Evolutionary conservation across 2,329 filamentous ascomycete genomes (phyloP).

Genomic region (Camillea tinctor): DNA sequence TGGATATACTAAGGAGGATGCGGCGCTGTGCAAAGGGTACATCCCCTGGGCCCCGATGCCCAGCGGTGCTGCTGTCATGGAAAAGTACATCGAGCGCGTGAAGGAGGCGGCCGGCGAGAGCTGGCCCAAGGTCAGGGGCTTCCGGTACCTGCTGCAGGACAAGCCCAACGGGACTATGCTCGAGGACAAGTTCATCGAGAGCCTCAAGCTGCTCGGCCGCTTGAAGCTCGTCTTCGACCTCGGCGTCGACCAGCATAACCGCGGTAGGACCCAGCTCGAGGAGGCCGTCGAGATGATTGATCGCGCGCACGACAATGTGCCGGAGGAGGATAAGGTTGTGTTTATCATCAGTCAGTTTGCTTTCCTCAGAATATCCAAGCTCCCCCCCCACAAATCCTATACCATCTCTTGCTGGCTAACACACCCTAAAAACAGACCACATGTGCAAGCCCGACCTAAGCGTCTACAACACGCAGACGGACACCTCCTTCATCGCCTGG

Average conservation of each 20-base stretch:
- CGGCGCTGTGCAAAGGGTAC: slow-evolving; percentile 62
- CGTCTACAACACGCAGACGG: slow-evolving; percentile 54
- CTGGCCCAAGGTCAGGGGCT: slow-evolving; percentile 71
- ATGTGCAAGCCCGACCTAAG: slow-evolving; percentile 83
- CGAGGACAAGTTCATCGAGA: slow-evolving; percentile 60
- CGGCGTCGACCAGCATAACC: slow-evolving; percentile 76
- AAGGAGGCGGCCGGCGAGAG: slow-evolving; percentile 60
- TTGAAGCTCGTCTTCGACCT: slow-evolving; percentile 74
- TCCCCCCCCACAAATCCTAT: slow-evolving; percentile 8
- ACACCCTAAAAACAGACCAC: too few relatives aligned
- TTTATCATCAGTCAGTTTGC: slow-evolving; percentile 66
- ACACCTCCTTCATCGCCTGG: slow-evolving; percentile 67
- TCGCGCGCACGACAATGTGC: slow-evolving; percentile 60
- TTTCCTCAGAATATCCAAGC: not conserved
- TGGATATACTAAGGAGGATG: slow-evolving; percentile 53
- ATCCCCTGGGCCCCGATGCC: slow-evolving; percentile 86
- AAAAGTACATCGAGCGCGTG: slow-evolving; percentile 63
- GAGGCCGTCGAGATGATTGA: slow-evolving; percentile 70
- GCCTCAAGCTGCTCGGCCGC: slow-evolving; percentile 62
- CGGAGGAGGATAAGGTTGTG: slow-evolving; percentile 57
- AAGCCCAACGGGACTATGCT: slow-evolving; percentile 67
- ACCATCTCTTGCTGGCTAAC: too few relatives aligned
- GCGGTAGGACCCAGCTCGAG: slow-evolving; percentile 71
- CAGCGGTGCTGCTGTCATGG: slow-evolving; percentile 58
- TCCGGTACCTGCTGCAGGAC: slow-evolving; percentile 80